Evolutionary conservation across 2,329 filamentous ascomycete genomes (phyloP), one percentile per base, ranked within the genome.

Genomic region (Mycosphaerella sp.): DNA sequence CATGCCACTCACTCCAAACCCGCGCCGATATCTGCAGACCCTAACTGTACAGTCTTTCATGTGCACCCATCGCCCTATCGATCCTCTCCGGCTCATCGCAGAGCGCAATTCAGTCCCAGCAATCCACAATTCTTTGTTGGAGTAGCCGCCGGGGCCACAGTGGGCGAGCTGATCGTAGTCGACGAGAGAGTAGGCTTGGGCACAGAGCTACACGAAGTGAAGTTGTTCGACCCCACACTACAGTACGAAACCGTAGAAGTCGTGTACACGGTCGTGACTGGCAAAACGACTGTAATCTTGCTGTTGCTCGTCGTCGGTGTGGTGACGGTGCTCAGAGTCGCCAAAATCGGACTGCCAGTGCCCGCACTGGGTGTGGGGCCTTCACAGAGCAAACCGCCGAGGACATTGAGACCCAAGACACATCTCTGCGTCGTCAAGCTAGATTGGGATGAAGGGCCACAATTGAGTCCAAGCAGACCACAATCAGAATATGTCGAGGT

Each of bases 231-330:
- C 1, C 53, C 53, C 1, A 47, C 45, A 29, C 48, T 56, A 48
- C 62, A 66, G 45, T 59, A 63, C 9, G 63, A 62, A 9, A 66
- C 52, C 0, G 61, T 65, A 23, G 59, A 61, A 1, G 61, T 64
- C 1, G 61, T 61, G 17, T 43, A 48, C 5, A 64, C 41, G 0
- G 61, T 65, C 7, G 61, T 62, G n/a, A 60, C 54, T 4, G 61
- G 57, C 4, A 64, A 45, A 2, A 56, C 53, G 3, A 49, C 48
- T 1, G 57, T 59, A 38, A 9, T 38, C 7, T 38, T 38, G n/a
- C 40, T 39, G 10, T 40, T 45, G 48, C 48, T 51, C 2, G 31
- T 51, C n/a, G 48, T 32, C 6, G 47, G 9, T 34, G 39, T 14
- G 3, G 47, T 29, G 3, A 38, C 1, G 2, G 39, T 4, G 36